These are phyloP conservation scores for Zoysia japonica DNA, from an alignment of 176 grass and related monocot genomes.

Conservation along the genomic window DNA sequence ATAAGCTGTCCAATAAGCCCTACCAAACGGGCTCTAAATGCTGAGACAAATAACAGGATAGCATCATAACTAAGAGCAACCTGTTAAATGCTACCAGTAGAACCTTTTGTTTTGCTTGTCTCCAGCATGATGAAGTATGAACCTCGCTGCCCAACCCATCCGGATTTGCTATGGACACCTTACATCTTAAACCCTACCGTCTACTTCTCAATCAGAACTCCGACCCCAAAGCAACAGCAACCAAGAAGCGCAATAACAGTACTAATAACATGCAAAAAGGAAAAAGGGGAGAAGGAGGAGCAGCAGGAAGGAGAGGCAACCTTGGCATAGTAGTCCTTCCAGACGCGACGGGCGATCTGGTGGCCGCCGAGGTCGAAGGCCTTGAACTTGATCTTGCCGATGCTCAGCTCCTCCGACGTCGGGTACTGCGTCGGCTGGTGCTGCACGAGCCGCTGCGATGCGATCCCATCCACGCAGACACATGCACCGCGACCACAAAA, in stretches of 20 bases:
- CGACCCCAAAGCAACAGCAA: conserved; percentile 14
- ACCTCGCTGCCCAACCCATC: not conserved
- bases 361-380: not conserved
- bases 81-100: not conserved
- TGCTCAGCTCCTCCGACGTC: not conserved
- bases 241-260: not conserved
- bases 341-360: not conserved
- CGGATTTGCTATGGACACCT: not conserved
- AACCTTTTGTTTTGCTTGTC: not conserved
- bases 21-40: not conserved
- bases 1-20: too few relatives aligned
- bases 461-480: too few relatives aligned
- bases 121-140: not conserved
- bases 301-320: not conserved
- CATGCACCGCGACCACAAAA: too few relatives aligned
- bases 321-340: conserved; percentile 1
- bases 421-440: not conserved
- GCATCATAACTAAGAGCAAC: not conserved
- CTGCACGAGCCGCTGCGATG: not conserved
- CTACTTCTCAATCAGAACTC: conserved; percentile 5
- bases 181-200: conserved; percentile 15
- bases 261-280: not conserved
- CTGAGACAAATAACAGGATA: not conserved
- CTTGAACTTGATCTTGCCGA: not conserved
- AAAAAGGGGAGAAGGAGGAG: too few relatives aligned